phyloP scores from a whole-genome alignment of 306 rosid genomes.

The Elaeagnus macrophylla region DNA sequence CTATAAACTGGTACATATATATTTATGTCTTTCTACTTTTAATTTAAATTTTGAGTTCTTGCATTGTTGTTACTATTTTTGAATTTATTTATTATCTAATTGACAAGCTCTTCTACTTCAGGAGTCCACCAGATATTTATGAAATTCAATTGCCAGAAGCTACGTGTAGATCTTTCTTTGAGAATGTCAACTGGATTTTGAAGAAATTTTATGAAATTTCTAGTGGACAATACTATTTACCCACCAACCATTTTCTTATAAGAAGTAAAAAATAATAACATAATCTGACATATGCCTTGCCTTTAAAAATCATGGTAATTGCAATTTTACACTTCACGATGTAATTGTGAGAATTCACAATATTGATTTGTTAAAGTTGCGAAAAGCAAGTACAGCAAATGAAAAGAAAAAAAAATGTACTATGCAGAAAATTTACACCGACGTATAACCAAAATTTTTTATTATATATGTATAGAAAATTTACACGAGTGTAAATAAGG shows the following conservation, averaged over 20 bases:
- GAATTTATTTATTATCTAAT: no score
- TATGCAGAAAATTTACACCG: conserved; percentile 31
- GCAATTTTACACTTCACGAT: no score
- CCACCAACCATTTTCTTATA: no score
- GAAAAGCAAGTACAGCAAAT: no score
- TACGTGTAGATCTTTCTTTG: conserved; percentile 19
- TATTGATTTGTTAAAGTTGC: no score
- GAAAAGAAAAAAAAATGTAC: conserved; percentile 40
- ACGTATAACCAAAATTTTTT: not conserved
- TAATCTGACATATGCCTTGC: no score
- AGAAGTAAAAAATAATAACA: no score
- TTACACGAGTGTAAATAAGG: no score
- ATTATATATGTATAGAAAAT: not conserved
- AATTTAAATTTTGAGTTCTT: not conserved
- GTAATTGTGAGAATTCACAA: no score
- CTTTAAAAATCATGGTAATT: no score
- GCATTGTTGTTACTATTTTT: no score
- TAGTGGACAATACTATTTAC: no score
- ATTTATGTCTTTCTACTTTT: not conserved
- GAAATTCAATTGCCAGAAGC: conserved; percentile 36
- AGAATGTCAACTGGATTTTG: conserved; percentile 29
- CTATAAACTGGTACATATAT: conserved; percentile 25
- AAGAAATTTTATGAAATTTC: conserved; percentile 36
- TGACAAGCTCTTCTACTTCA: not conserved
- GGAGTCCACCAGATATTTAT: conserved; percentile 6